Base-by-base conservation (phyloP, 169 alveolate genomes). In the Eimeria praecox region DNA sequence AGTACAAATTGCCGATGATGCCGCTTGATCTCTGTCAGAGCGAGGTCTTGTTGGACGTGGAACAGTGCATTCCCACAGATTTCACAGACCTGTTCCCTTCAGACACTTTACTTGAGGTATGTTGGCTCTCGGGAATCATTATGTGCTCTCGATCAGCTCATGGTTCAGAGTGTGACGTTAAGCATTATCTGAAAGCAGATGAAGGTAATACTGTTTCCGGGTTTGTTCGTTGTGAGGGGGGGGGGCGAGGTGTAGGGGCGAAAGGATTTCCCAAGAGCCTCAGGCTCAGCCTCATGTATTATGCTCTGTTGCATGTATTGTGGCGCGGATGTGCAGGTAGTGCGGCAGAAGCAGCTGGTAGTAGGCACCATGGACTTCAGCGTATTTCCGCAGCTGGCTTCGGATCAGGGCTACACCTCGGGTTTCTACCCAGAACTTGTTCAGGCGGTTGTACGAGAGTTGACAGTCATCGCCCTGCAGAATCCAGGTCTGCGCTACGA, bases 361-460 rank as follows among this genome's bases (percentile, higher is more conserved):
- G 92, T 86, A 42, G 92, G 92, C 18, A 86, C 92, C 44, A 86
- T 86, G 92, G 92, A 86, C 62, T 59, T 86, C 73, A 86, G 92
- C 62, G 92, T 59, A 30, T 86, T 86, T 59, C 92, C 92, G 4
- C 92, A 86, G 80, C 46, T 86, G 78, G 92, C 92, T 2, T 52
- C 92, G 2, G 92, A 86, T n/a, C 92, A 56, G 66, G 92, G 92
- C 27, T 59, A 86, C 73, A 59, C 92, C 1, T 35, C 92, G 20
- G 92, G 92, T 2, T 86, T 86, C 6, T 86, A 86, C 40, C 92
- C 92, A 3, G 92, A 86, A 46, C 92, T 86, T 33, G 73, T 86
- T 22, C 92, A 86, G 80, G 78, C 92, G 3, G 78, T 86, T 20
- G 78, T n/a, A 20, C 78, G 78, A 35, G 92, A 86, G 92, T 52